Evolutionary conservation across 371 early-diverging fungal genomes (phyloP), one percentile per base, ranked within the genome.

Genomic region (Mucor sp.): DNA sequence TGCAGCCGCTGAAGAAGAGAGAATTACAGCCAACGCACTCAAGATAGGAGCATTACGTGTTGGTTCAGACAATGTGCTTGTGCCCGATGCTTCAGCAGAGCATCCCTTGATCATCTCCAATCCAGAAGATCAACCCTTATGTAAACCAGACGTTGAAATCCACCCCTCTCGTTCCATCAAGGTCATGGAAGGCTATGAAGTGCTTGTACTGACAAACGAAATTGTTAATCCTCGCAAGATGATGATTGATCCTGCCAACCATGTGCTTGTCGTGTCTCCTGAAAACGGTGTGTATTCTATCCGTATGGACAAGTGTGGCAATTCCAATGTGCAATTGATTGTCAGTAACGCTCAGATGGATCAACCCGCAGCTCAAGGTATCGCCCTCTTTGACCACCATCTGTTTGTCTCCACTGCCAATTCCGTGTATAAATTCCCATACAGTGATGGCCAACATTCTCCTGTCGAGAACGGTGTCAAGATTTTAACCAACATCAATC

Each of bases 221-320:
- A 59, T 83, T 17, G 19, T 56, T 19, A 67, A 71, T 50, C 83
- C 83, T 27, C 68, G 72, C 17, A 78, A 76, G 28, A 41, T 83
- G 4, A 25, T 79, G 4, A 68, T 80, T 32, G 83, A 83, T 41
- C 69, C 64, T 8, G 72, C 74, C 19, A 73, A 76, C 58, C 83
- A 83, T 66, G 32, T 80, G 0, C 59, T 83, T 17, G 79, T 79
- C 11, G 61, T 78, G 1, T 72, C 79, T 33, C 72, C 70, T 7
- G 67, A 53, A 15, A 41, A 76, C 7, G 74, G 70, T 6, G 23
- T 79, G 1, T 76, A 73, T 47, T 80, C 81, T 21, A 59, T 83
- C 7, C 77, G 83, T 28, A 79, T 74, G 71, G 83, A 83, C 56
- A 64, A 72, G 50, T 83, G 83, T 37, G 79, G 81, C 12, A 83